These are phyloP conservation scores for Escovopsis sp. DNA, from an alignment of 2,329 filamentous ascomycete genomes.

Conservation along the genomic window DNA sequence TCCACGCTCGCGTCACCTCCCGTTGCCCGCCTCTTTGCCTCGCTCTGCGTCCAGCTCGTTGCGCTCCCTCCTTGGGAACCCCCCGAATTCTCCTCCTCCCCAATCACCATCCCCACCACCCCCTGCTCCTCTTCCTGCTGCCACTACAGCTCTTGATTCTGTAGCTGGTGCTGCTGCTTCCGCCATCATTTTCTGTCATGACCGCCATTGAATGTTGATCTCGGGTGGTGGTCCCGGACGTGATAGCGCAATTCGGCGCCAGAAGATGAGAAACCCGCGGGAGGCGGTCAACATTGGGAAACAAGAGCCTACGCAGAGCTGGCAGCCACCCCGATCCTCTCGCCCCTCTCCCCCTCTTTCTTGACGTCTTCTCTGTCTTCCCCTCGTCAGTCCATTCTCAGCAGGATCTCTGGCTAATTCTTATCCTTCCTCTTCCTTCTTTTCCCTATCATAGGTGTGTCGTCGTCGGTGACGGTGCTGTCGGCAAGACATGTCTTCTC, in stretches of 20 bases:
- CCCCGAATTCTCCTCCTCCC: too few relatives aligned
- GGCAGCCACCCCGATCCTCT: too few relatives aligned
- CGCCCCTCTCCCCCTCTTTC: background rate
- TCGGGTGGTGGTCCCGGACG: too few relatives aligned
- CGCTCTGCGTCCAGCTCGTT: slow-evolving; percentile 1
- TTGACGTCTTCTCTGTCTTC: background rate
- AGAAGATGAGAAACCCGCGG: slow-evolving; percentile 1
- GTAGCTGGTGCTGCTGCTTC: slow-evolving; percentile 2
- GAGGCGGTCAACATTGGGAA: slow-evolving; percentile 4
- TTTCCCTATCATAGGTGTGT: slow-evolving; percentile 54
- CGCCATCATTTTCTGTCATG: background rate
- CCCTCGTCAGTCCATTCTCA: too few relatives aligned
- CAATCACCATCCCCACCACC: too few relatives aligned
- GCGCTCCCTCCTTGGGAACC: background rate
- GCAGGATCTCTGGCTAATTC: too few relatives aligned
- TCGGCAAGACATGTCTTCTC: slow-evolving; percentile 96
- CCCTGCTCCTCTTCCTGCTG: background rate
- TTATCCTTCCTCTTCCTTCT: slow-evolving; percentile 3
- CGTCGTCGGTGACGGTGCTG: slow-evolving; percentile 96
- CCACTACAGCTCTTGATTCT: too few relatives aligned
- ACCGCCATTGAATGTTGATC: too few relatives aligned
- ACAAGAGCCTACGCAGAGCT: background rate
- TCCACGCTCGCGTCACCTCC: slow-evolving; percentile 4
- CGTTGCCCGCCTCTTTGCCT: slow-evolving; percentile 2
- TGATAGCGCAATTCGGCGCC: background rate